Evolutionary conservation across 2,329 filamentous ascomycete species (phyloP), one percentile per base, ranked within the genome.

Genomic region (Diplodia sapinea): DNA sequence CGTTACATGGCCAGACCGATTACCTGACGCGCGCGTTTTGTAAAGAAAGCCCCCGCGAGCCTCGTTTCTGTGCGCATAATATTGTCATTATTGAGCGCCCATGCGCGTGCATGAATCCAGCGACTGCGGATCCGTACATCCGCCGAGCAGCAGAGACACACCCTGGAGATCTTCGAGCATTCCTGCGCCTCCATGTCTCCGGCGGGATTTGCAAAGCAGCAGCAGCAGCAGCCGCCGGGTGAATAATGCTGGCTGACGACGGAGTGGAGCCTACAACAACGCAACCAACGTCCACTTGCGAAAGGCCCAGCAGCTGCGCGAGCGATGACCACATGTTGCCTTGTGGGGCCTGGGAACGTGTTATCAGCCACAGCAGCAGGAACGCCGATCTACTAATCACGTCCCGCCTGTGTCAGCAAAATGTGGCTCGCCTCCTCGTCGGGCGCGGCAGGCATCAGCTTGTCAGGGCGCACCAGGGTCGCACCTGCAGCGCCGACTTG

Each of bases 341-440:
- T 20, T 55, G 52, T 55, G 52, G 52, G 52, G 52, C 17, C 11
- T 49, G 43, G 5, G 20, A 26, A 12, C 17, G 20, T 11, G 23
- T 26, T 52, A 15, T 29, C 50, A 52, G 50, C 50, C 50, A 52
- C 50, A 52, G 43, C 11, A 29, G 20, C 49, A 33, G 31, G 31
- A 33, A 29, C 38, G 38, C 9, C 55, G 36, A 59, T 43, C 55
- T 47, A 47, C 36, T 59, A 40, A 59, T 56, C 33, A 56, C 33
- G 17, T 38, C 31, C 17, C 31, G 54, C 33, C 36, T 2, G 55
- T n/a, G 55, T 59, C 55, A 47, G 55, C 55, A 38, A 56, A 59
- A 23, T 59, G 55, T 59, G 55, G 55, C 55, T 59, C 17, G 4
- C 36, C 11, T 17, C 36, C 36, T 59, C n/a, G 7, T n/a, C n/a